These are phyloP conservation scores for Phytopythium mirpurense DNA, from an alignment of 352 stramenopile genomes.

Conservation along the genomic window DNA sequence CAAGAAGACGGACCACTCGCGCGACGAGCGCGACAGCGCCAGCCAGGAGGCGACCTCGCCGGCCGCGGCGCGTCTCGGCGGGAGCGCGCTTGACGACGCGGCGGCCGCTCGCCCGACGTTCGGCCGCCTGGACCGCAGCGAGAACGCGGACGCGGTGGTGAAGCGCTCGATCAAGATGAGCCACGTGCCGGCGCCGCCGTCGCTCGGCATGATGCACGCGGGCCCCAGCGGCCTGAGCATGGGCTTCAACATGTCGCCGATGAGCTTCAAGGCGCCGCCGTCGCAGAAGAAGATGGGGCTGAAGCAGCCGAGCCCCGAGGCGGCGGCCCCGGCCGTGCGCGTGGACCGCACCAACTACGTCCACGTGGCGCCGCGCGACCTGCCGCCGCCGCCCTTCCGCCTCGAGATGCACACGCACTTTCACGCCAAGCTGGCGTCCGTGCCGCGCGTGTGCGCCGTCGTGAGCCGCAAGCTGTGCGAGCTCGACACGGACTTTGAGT, in stretches of 20 bases:
- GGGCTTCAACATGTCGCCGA: constrained; percentile 10
- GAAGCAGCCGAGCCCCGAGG: constrained; percentile 21
- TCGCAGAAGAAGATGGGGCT: constrained; percentile 30
- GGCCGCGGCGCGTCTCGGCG: not conserved
- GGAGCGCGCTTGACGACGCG: constrained; percentile 5
- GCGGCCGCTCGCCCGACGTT: constrained; percentile 23
- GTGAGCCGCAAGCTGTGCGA: constrained; percentile 80
- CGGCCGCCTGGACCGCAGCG: constrained; percentile 31
- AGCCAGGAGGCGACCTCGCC: constrained; percentile 45
- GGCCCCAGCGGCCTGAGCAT: constrained; percentile 11
- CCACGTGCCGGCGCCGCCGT: constrained; percentile 28
- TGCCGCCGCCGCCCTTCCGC: constrained; percentile 75
- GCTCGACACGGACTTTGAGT: constrained; percentile 80
- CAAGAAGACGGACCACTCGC: not conserved
- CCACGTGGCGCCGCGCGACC: constrained; percentile 49
- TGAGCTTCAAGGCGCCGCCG: constrained; percentile 26
- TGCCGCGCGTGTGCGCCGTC: constrained; percentile 70
- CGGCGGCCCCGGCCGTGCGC: constrained; percentile 25
- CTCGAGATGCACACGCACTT: constrained; percentile 87
- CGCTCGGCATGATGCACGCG: constrained; percentile 34
- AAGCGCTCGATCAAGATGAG: constrained; percentile 54
- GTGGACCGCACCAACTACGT: constrained; percentile 77
- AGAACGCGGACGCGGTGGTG: constrained; percentile 35
- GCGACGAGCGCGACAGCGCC: constrained; percentile 25
- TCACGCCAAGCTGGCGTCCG: constrained; percentile 72